These are phyloP conservation scores for Trifolium repens DNA, from an alignment of 306 rosid species.

Conservation along the genomic window DNA sequence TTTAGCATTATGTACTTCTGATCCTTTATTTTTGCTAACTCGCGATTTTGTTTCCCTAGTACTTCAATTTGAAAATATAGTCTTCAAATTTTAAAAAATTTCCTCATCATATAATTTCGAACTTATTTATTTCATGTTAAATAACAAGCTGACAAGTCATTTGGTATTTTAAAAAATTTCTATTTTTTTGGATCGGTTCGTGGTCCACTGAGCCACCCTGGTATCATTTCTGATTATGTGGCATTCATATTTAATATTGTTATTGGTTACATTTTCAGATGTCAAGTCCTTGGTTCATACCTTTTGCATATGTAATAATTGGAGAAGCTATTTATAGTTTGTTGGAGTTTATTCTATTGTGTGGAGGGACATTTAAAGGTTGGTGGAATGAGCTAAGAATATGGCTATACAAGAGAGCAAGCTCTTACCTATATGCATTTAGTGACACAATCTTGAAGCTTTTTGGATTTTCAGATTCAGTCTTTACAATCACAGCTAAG, in stretches of 20 bases:
- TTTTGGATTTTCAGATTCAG: conserved; percentile 53
- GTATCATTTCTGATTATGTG: too few relatives aligned
- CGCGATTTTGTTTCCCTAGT: too few relatives aligned
- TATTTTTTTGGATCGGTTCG: too few relatives aligned
- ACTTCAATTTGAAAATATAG: too few relatives aligned
- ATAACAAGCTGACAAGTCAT: too few relatives aligned
- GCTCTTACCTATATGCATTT: conserved; percentile 69
- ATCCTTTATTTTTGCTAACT: too few relatives aligned
- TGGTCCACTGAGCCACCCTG: too few relatives aligned
- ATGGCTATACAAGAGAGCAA: conserved; percentile 80
- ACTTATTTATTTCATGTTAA: too few relatives aligned
- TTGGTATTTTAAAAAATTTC: too few relatives aligned
- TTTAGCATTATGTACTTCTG: too few relatives aligned
- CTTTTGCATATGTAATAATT: conserved; percentile 66
- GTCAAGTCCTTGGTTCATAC: conserved; percentile 78
- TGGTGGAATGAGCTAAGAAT: conserved; percentile 92
- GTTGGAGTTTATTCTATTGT: conserved; percentile 56
- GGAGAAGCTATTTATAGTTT: conserved; percentile 52
- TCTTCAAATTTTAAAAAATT: too few relatives aligned
- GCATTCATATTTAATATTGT: not conserved
- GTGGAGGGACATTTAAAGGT: conserved; percentile 70
- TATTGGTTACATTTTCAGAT: conserved; percentile 52
- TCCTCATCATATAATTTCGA: too few relatives aligned
- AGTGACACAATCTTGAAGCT: conserved; percentile 55
- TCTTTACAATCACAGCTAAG: conserved; percentile 71